These are phyloP conservation scores for Prunus fruticosa DNA, from an alignment of 306 rosid species.

Conservation along the genomic window DNA sequence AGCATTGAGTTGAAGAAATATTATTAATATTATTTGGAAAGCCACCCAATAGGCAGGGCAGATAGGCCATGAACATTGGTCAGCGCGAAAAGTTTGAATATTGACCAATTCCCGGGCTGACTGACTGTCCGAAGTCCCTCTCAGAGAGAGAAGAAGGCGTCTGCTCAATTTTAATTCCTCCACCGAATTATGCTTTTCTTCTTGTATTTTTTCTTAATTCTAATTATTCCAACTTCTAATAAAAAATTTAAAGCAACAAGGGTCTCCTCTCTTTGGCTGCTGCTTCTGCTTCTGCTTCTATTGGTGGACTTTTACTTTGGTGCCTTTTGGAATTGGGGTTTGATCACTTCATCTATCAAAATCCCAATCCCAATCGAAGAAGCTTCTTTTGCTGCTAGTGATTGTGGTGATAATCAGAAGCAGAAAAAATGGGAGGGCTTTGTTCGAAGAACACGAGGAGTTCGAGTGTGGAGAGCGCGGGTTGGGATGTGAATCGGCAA, in stretches of 20 bases:
- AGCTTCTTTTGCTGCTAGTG: not conserved
- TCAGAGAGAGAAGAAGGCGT: not conserved
- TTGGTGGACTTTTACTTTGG: not conserved
- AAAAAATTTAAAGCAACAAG: not conserved
- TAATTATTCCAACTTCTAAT: not conserved
- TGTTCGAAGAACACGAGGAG: slow-evolving; percentile 46
- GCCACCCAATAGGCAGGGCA: no score
- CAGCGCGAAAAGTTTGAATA: slow-evolving; percentile 11
- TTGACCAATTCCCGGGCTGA: not conserved
- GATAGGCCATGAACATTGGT: not conserved
- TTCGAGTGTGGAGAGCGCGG: slow-evolving; percentile 31
- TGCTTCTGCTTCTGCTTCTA: not conserved
- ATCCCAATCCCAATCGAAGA: not conserved
- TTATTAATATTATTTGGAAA: no score
- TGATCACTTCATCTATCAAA: not conserved
- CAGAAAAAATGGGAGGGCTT: slow-evolving; percentile 57
- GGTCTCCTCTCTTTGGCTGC: not conserved
- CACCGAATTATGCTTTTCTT: not conserved
- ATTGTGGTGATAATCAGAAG: not conserved
- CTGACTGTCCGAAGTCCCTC: not conserved
- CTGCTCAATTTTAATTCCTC: not conserved
- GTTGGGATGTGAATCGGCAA: slow-evolving; percentile 29
- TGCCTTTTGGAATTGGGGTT: not conserved
- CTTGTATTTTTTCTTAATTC: not conserved
- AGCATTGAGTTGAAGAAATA: no score